Conservation (phyloP, 495 filamentous ascomycete genomes). For the Penicillium psychrofluorescens region DNA sequence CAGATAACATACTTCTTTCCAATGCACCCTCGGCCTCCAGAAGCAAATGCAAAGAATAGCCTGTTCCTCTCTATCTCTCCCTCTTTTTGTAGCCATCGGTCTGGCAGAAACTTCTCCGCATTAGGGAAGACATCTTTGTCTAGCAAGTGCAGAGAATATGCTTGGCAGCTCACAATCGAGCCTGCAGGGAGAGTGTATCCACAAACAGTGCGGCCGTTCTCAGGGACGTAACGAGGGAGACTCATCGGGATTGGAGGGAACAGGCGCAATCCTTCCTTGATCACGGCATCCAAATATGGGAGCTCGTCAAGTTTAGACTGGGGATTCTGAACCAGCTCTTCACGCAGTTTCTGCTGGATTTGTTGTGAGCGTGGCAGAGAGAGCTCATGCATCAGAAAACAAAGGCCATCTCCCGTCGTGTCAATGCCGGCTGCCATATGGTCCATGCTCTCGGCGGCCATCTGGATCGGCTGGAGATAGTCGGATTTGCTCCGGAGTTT, state of each 20-base stretch:
- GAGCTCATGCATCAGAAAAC: conserved; percentile 61
- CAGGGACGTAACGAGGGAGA: conserved; percentile 53
- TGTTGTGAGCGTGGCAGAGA: conserved; percentile 42
- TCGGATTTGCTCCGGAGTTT: conserved; percentile 26
- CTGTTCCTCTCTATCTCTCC: conserved; percentile 33
- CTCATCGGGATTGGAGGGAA: conserved; percentile 62
- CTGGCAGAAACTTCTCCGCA: conserved; percentile 49
- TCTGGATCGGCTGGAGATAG: conserved; percentile 14
- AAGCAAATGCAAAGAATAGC: conserved; percentile 38
- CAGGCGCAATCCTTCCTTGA: conserved; percentile 51
- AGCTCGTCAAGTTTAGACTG: conserved; percentile 40
- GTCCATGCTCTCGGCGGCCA: conserved; percentile 41
- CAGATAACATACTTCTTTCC: conserved; percentile 33
- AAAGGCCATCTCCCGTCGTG: conserved; percentile 58
- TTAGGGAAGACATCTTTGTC: conserved; percentile 48
- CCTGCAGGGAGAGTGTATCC: conserved; percentile 46
- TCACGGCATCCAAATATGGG: conserved; percentile 52
- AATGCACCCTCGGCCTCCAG: conserved; percentile 36
- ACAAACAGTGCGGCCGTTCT: conserved; percentile 27
- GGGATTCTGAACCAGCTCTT: conserved; percentile 33
- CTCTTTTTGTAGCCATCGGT: conserved; percentile 53
- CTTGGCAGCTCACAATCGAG: conserved; percentile 58
- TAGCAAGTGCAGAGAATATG: conserved; percentile 59
- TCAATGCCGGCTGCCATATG: conserved; percentile 57
- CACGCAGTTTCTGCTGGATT: conserved; percentile 38